Percentiles rank a stretch among this genome's conserved stretches.
Evolutionary conservation across 495 filamentous ascomycete genomes (phyloP).

Genomic region (Peziza echinospora): DNA sequence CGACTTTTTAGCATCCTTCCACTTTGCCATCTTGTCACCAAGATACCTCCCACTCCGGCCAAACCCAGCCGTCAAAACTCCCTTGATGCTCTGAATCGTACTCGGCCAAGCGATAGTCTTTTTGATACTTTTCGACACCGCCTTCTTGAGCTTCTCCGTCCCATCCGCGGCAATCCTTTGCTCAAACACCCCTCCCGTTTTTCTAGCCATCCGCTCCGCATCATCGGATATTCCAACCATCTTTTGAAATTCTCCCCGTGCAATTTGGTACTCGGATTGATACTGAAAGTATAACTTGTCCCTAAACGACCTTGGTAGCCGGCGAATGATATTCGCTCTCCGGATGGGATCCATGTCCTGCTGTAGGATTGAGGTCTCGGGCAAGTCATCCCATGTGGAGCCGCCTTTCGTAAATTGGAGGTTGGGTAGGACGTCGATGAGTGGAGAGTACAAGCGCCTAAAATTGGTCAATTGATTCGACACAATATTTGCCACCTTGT

Average conservation of each 20-base stretch:
- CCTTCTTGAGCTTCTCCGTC: slow-evolving; percentile 36
- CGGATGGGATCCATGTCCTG: slow-evolving; percentile 85
- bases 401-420: slow-evolving; percentile 33
- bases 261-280: slow-evolving; percentile 71
- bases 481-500: slow-evolving; percentile 86
- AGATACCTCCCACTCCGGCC: slow-evolving; percentile 49
- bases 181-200: slow-evolving; percentile 68
- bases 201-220: slow-evolving; percentile 49
- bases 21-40: slow-evolving; percentile 63
- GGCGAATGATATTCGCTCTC: slow-evolving; percentile 86
- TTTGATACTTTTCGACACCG: slow-evolving; percentile 52
- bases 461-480: slow-evolving; percentile 77
- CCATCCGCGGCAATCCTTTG: slow-evolving; percentile 52
- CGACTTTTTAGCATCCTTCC: slow-evolving; percentile 26
- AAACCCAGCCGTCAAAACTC: slow-evolving; percentile 52
- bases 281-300: slow-evolving; percentile 83
- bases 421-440: slow-evolving; percentile 78
- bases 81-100: slow-evolving; percentile 63
- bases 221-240: slow-evolving; percentile 60
- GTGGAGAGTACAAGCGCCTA: slow-evolving; percentile 65
- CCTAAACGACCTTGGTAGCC: slow-evolving; percentile 71
- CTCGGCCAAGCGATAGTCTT: slow-evolving; percentile 82
- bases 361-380: slow-evolving; percentile 31
- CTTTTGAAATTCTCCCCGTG: slow-evolving; percentile 56
- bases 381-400: slow-evolving; percentile 31